Percentiles rank a stretch among this genome's conserved stretches.
These are phyloP conservation scores for Fusarium pseudograminearum DNA, from an alignment of 2,329 filamentous ascomycete species.

Conservation along the genomic window DNA sequence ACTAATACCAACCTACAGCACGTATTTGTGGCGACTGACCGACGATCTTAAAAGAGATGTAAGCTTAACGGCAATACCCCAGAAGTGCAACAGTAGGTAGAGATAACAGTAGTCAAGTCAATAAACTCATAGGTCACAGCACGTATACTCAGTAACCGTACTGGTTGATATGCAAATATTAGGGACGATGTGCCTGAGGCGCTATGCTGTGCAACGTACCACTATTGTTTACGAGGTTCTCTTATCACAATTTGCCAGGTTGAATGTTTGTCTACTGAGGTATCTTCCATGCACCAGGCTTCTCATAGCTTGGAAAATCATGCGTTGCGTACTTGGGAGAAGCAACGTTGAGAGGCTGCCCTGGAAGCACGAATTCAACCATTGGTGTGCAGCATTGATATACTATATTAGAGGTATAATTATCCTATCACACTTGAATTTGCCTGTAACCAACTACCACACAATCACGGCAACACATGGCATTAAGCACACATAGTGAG, in stretches of 20 bases:
- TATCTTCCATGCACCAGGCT: not conserved
- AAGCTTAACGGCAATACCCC: too few relatives aligned
- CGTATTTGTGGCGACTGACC: too few relatives aligned
- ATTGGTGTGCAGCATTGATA: not conserved
- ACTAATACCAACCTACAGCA: not conserved
- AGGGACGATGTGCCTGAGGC: not conserved
- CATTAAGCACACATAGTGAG: not conserved
- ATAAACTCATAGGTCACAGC: too few relatives aligned
- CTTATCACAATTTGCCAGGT: not conserved
- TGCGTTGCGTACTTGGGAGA: not conserved
- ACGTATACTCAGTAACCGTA: not conserved
- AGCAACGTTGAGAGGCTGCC: not conserved
- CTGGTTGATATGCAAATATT: not conserved
- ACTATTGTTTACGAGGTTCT: not conserved
- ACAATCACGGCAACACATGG: not conserved
- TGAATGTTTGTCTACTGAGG: not conserved
- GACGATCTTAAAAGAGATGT: too few relatives aligned
- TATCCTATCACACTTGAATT: not conserved
- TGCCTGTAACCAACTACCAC: not conserved
- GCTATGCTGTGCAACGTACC: not conserved
- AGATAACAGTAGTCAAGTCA: too few relatives aligned
- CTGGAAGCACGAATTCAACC: not conserved
- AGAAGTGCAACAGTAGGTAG: too few relatives aligned
- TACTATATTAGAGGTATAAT: not conserved
- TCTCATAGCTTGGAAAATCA: not conserved